Conservation (phyloP, 192 early-diverging fungal species). For the Umbelopsis vinacea region DNA sequence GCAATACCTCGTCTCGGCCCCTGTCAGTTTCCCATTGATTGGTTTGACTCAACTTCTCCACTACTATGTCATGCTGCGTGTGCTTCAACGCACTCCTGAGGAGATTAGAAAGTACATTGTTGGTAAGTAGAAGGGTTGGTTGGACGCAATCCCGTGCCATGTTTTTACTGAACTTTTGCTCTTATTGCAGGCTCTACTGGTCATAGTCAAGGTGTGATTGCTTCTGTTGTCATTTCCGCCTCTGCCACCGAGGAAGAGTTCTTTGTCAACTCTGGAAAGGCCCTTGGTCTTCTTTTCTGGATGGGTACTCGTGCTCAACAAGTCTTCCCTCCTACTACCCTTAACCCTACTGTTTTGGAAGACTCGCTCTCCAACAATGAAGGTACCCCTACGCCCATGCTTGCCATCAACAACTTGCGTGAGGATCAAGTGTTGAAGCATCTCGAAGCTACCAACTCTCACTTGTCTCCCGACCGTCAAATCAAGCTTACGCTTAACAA, state of each 20-base stretch:
- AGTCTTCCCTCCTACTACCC: slow-evolving; percentile 76
- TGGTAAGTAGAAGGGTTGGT: slow-evolving; percentile 40
- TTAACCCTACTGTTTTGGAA: slow-evolving; percentile 87
- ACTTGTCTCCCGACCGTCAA: slow-evolving; percentile 80
- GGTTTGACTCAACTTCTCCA: slow-evolving; percentile 90
- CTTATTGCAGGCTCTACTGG: slow-evolving; percentile 69
- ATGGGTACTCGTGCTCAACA: slow-evolving; percentile 82
- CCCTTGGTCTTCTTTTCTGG: slow-evolving; percentile 82
- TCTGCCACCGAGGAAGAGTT: slow-evolving; percentile 83
- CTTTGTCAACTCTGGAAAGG: slow-evolving; percentile 72
- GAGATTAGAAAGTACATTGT: slow-evolving; percentile 61
- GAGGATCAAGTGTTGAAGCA: slow-evolving; percentile 84
- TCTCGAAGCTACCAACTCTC: slow-evolving; percentile 85
- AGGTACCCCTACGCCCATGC: slow-evolving; percentile 92
- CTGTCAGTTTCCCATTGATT: slow-evolving; percentile 85
- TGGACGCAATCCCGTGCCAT: too few relatives aligned
- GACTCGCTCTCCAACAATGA: slow-evolving; percentile 89
- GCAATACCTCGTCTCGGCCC: slow-evolving; percentile 77
- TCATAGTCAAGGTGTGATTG: slow-evolving; percentile 90
- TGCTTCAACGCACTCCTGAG: slow-evolving; percentile 61
- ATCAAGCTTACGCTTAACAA: slow-evolving; percentile 90
- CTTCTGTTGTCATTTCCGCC: slow-evolving; percentile 81
- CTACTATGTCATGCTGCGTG: slow-evolving; percentile 84
- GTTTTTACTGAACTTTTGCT: too few relatives aligned
- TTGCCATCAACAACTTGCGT: slow-evolving; percentile 84